Evolutionary conservation across 2,329 filamentous ascomycete species (phyloP), one percentile per base, ranked within the genome.

Genomic region (Cladosporium sp.): DNA sequence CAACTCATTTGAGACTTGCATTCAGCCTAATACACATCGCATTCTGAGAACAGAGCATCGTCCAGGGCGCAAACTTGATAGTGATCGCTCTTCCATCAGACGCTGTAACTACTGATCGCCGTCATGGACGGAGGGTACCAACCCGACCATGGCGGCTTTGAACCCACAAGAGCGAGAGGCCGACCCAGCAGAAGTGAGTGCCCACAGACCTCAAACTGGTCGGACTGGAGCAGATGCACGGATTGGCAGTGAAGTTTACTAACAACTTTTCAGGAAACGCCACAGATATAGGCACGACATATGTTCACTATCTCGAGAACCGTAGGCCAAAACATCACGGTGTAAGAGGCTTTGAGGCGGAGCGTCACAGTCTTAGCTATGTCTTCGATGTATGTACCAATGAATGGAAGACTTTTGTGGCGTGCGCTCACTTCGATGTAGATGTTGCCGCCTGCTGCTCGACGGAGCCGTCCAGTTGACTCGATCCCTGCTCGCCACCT

Each of bases 401-500:
- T 45, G 12, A 34, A 55, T 43, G 19, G 3, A 34, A 51, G 7
- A 14, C 15, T 20, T 20, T 25, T 61, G 14, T 67, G 28, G 47
- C 61, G 51, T 42, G 38, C 39, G 43, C 43, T 36, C 36, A 49
- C 47, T 42, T 12, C 9, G 12, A 43, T 60, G 43, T 67, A 94
- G 90, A 93, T 97, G 85, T 81, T 95, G 22, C 92, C 93, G 2
- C 93, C 94, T 1, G 80, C 88, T 43, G 92, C 90, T 37, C 83
- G 90, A 70, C 79, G 86, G 55, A 83, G 86, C 64, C 87, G 84
- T 63, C 86, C 92, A 19, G 91, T 88, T 60, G 92, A 97, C 72
- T 89, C 90, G 1, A 89, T 99, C 47, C 93, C 94, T 12, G 89
- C 90, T n/a, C 93, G 94, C 68, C 92, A 97, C 72, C 83, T 99